A percentile compares a stretch with the other conserved stretches of the same genome.
These are phyloP conservation scores for Silene latifolia DNA, from an alignment of 148 eudicot species.

Conservation along the genomic window DNA sequence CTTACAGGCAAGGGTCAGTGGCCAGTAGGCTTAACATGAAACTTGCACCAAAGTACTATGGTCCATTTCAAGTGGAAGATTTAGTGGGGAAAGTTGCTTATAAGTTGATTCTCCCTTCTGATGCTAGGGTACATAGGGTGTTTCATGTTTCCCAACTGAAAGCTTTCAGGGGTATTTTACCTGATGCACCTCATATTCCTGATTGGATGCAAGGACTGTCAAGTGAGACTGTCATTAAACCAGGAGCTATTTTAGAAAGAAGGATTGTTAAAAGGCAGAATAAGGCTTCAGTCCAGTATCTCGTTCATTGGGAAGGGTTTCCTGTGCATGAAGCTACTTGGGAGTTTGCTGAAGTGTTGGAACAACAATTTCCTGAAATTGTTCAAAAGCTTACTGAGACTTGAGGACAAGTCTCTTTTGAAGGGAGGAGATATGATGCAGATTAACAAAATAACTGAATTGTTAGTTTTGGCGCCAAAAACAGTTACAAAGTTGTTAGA, in stretches of 20 bases:
- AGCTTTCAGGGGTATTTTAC: background rate
- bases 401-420: no score
- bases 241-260: background rate
- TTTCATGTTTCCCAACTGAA: background rate
- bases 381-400: background rate
- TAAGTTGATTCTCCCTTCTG: background rate
- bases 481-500: no score
- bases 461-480: no score
- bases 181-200: background rate
- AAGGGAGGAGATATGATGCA: background rate
- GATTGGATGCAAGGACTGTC: background rate
- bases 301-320: conserved; percentile 1
- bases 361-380: background rate
- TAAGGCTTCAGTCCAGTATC: background rate
- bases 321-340: background rate
- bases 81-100: background rate
- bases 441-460: background rate
- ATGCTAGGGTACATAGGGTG: background rate
- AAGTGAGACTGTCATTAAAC: background rate
- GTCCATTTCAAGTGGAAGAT: background rate
- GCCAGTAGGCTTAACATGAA: background rate
- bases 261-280: background rate
- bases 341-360: background rate
- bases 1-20: background rate
- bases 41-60: no score